phyloP scores from a whole-genome alignment of 164 flowering plant genomes.

The Vitis labrusca region DNA sequence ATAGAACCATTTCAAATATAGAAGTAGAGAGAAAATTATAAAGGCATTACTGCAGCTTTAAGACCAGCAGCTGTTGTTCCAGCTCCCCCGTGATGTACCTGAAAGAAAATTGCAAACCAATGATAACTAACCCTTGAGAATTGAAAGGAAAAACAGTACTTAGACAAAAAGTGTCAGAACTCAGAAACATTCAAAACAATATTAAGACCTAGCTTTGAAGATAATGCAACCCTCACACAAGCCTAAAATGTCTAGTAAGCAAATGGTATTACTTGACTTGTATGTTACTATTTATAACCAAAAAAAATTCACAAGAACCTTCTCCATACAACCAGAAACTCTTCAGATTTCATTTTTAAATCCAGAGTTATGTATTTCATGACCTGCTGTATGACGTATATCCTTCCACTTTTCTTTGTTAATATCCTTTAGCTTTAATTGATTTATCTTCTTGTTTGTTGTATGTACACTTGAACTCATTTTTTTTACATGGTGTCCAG shows the following conservation, averaged over 20 bases:
- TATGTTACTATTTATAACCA: too few relatives aligned
- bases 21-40: background rate
- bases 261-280: background rate
- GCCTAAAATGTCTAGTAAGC: background rate
- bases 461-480: background rate
- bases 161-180: background rate
- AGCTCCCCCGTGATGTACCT: slow-evolving; percentile 99
- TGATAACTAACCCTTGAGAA: background rate
- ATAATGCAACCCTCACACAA: background rate
- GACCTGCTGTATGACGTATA: background rate
- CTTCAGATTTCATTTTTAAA: background rate
- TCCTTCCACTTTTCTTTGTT: background rate
- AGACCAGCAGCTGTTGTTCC: slow-evolving; percentile 98
- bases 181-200: background rate
- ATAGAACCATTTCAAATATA: background rate
- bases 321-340: too few relatives aligned
- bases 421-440: background rate
- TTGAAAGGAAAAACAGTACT: background rate
- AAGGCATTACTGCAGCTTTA: slow-evolving; percentile 74
- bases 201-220: background rate
- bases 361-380: background rate
- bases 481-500: too few relatives aligned
- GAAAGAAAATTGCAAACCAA: slow-evolving; percentile 16
- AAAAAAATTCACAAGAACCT: too few relatives aligned
- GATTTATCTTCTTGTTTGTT: background rate